Percentiles rank a stretch among this genome's conserved stretches.
These are phyloP conservation scores for Taxawa tesnikishii DNA, from an alignment of 2,329 filamentous ascomycete species.

Conservation along the genomic window DNA sequence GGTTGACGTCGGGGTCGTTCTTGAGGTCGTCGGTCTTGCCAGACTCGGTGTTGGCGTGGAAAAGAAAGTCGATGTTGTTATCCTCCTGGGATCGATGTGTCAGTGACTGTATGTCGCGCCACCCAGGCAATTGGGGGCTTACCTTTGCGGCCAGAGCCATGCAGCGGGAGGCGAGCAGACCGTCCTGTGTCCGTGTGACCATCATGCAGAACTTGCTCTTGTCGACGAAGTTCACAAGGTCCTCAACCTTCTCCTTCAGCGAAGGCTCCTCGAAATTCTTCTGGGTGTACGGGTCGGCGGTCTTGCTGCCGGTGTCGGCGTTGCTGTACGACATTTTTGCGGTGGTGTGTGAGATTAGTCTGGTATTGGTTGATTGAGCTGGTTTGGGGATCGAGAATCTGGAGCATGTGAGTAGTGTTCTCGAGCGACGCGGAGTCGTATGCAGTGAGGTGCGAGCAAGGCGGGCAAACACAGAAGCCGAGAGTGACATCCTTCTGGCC, in stretches of 20 bases:
- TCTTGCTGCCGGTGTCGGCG: slow-evolving; percentile 47
- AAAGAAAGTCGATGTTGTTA: slow-evolving; percentile 69
- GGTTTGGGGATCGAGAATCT: too few relatives aligned
- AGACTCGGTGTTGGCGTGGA: slow-evolving; percentile 84
- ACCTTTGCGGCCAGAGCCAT: slow-evolving; percentile 78
- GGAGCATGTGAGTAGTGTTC: too few relatives aligned
- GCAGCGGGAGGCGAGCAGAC: slow-evolving; percentile 63
- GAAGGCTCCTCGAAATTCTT: slow-evolving; percentile 60
- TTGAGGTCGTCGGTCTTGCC: slow-evolving; percentile 75
- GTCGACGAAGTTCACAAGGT: slow-evolving; percentile 58
- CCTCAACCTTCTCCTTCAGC: slow-evolving; percentile 63
- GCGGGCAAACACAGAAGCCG: too few relatives aligned
- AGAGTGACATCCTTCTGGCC: too few relatives aligned
- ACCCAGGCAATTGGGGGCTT: too few relatives aligned
- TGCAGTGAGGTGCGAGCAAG: too few relatives aligned
- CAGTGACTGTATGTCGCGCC: too few relatives aligned
- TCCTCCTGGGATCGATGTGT: slow-evolving; percentile 57
- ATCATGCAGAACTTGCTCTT: slow-evolving; percentile 78
- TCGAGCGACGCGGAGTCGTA: too few relatives aligned
- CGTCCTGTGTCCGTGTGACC: slow-evolving; percentile 60
- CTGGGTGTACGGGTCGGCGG: slow-evolving; percentile 68
- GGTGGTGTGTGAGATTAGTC: too few relatives aligned
- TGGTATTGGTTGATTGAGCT: too few relatives aligned
- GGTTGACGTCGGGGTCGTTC: slow-evolving; percentile 62
- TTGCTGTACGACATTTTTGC: slow-evolving; percentile 44